Evolutionary conservation across 768 basidiomycete species (phyloP), one percentile per base, ranked within the genome.

Genomic region (Serendipita sp.): DNA sequence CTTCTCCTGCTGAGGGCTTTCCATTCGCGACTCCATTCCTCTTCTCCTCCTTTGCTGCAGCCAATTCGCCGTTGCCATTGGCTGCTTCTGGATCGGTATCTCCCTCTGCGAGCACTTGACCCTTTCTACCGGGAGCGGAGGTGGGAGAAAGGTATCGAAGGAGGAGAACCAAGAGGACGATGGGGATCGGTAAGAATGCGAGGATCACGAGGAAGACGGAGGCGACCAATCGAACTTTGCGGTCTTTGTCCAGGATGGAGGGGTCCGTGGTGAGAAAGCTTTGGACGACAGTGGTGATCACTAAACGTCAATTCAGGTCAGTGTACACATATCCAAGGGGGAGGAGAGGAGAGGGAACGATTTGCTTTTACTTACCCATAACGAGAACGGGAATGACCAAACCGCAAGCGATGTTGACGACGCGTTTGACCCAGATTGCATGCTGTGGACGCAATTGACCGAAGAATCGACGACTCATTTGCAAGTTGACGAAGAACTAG

Each of bases 341-440:
- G 5, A 38, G 14, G 38, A 38, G 38, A 38, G 7, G 34, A 38
- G 34, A 38, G 7, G 38, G 14, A 14, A 2, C 38, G 38, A 38
- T 5, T 5, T n/a, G 20, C 1, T 13, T 28, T 11, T 30, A 58
- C 53, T 13, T 58, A 58, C 53, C 26, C 53, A 58, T 58, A 1
- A n/a, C 53, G 53, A 58, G 53, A 31, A 58, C 53, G 24, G 53
- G 53, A 33, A 58, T 58, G 16, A 58, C 31, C 5, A 58, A 24
- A 1, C 4, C 11, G 26, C 24, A 24, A n/a, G n/a, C 22, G 13
- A 28, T 1, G 3, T 28, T 30, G 11, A 58, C 53, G 11, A 58
- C 22, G 4, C 22, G 22, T 24, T 33, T 24, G 53, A 58, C 53
- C 26, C 26, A 34, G 2, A 33, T n/a, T 1, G 53, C 24, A 20